Percentiles rank a stretch among this genome's conserved stretches.
Conservation (phyloP, 1,284 basidiomycete genomes). For the Pseudozyma tsukubaensis region DNA sequence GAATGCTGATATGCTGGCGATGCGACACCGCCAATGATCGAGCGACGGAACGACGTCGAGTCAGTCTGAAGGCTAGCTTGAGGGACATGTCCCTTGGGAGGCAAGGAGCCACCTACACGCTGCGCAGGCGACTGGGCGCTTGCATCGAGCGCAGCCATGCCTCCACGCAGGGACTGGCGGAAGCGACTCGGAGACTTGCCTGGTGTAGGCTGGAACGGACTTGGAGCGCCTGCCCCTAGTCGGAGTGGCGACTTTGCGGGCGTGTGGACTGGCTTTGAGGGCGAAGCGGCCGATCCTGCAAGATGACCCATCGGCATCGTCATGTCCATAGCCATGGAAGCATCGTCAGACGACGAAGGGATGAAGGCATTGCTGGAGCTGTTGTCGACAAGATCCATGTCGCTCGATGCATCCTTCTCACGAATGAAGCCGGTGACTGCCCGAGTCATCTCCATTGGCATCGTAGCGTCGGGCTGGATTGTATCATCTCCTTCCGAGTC, state of each 20-base stretch:
- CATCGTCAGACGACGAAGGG: conserved; percentile 29
- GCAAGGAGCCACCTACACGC: conserved; percentile 30
- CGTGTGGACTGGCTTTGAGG: conserved; percentile 26
- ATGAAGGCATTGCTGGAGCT: conserved; percentile 23
- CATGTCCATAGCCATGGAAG: conserved; percentile 56
- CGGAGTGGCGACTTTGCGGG: conserved; percentile 13
- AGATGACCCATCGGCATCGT: conserved; percentile 48
- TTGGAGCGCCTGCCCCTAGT: conserved; percentile 32
- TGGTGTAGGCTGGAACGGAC: conserved; percentile 40
- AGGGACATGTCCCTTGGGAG: conserved; percentile 23
- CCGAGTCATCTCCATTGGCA: conserved; percentile 52
- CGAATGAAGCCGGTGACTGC: conserved; percentile 45
- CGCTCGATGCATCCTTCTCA: conserved; percentile 46
- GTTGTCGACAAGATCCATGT: conserved; percentile 45
- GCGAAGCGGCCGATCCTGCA: conserved; percentile 23
- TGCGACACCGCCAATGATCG: conserved; percentile 57
- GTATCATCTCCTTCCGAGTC: conserved; percentile 44
- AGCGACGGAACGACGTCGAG: conserved; percentile 53
- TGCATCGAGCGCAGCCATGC: conserved; percentile 40
- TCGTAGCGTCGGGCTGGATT: conserved; percentile 32
- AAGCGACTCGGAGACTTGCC: conserved; percentile 44
- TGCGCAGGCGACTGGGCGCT: conserved; percentile 37
- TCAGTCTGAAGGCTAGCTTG: conserved; percentile 15
- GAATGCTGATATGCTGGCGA: conserved; percentile 55
- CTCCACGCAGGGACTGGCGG: conserved; percentile 48